Percentiles rank a stretch among this genome's conserved stretches.
Conservation (phyloP, 2,329 filamentous ascomycete species). For the Whalleya microplaca region DNA sequence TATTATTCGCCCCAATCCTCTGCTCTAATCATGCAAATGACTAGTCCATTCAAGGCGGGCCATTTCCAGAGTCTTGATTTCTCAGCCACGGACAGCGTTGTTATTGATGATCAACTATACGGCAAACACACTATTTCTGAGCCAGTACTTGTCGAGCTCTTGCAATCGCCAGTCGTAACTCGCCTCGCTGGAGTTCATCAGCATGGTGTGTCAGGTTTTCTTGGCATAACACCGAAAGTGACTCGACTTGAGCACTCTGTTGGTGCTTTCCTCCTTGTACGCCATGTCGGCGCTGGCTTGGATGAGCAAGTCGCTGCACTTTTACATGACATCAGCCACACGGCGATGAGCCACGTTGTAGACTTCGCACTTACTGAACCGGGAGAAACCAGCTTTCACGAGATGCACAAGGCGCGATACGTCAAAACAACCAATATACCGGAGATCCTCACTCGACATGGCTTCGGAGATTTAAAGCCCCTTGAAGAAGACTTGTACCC, state of each 20-base stretch:
- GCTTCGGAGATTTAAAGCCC: conserved; percentile 33
- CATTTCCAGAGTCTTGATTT: conserved; percentile 28
- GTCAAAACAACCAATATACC: conserved; percentile 39
- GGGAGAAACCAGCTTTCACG: conserved; percentile 44
- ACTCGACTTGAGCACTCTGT: conserved; percentile 46
- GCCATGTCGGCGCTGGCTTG: conserved; percentile 38
- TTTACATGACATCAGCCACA: conserved; percentile 45
- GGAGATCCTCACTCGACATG: conserved; percentile 38
- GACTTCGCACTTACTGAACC: conserved; percentile 42
- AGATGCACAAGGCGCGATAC: conserved; percentile 44
- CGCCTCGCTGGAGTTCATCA: conserved; percentile 42
- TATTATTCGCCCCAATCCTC: not conserved
- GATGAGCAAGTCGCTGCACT: conserved; percentile 44
- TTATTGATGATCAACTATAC: conserved; percentile 41
- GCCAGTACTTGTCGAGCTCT: conserved; percentile 41
- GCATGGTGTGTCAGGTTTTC: conserved; percentile 41
- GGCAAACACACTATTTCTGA: conserved; percentile 39
- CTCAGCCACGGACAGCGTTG: conserved; percentile 14
- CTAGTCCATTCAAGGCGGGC: conserved; percentile 14
- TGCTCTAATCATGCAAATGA: not conserved
- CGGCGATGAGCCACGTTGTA: conserved; percentile 45
- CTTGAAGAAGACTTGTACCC: conserved; percentile 44
- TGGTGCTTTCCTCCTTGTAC: conserved; percentile 44
- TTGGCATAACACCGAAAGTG: conserved; percentile 39
- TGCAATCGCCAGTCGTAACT: conserved; percentile 37